These are phyloP conservation scores for Colletotrichum orbiculare DNA, from an alignment of 2,329 filamentous ascomycete species.

Conservation along the genomic window DNA sequence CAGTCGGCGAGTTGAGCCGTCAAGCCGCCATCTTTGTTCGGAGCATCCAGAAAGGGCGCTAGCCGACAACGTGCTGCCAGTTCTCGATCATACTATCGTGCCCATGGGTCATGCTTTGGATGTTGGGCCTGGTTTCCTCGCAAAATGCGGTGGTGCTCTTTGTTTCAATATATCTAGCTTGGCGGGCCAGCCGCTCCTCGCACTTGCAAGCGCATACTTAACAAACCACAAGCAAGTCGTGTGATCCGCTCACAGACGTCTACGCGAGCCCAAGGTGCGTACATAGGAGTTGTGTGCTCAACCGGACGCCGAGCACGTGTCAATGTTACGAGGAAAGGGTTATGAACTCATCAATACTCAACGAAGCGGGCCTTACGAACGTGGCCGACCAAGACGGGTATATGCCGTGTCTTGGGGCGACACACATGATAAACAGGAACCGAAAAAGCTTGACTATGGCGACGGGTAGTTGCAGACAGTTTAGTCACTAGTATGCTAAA, in stretches of 20 bases:
- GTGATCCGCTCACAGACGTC: too few species aligned
- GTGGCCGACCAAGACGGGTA: background rate
- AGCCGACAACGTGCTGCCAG: conserved; percentile 6
- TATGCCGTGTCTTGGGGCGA: background rate
- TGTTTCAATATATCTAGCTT: conserved; percentile 17
- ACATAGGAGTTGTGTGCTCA: too few species aligned
- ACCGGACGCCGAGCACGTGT: too few species aligned
- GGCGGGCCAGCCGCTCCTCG: conserved; percentile 23
- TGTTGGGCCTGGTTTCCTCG: conserved; percentile 22
- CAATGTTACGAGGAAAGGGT: too few species aligned
- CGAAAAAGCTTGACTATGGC: conserved; percentile 10
- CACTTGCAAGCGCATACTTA: conserved; percentile 12
- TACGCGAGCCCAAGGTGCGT: too few species aligned
- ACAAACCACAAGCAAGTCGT: too few species aligned
- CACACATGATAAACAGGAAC: conserved; percentile 4
- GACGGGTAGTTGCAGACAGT: background rate
- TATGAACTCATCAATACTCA: background rate
- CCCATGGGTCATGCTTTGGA: conserved; percentile 2
- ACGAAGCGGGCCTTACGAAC: background rate
- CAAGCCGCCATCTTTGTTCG: conserved; percentile 15
- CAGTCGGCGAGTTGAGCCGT: conserved; percentile 32
- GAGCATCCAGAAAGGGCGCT: conserved; percentile 2
- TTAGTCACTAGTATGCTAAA: background rate
- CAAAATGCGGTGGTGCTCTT: conserved; percentile 5
- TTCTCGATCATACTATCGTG: conserved; percentile 15